Percentiles rank a stretch among this genome's conserved stretches.
Evolutionary conservation across 2,329 filamentous ascomycete species (phyloP).

Genomic region (Botryosphaeria dothidea): DNA sequence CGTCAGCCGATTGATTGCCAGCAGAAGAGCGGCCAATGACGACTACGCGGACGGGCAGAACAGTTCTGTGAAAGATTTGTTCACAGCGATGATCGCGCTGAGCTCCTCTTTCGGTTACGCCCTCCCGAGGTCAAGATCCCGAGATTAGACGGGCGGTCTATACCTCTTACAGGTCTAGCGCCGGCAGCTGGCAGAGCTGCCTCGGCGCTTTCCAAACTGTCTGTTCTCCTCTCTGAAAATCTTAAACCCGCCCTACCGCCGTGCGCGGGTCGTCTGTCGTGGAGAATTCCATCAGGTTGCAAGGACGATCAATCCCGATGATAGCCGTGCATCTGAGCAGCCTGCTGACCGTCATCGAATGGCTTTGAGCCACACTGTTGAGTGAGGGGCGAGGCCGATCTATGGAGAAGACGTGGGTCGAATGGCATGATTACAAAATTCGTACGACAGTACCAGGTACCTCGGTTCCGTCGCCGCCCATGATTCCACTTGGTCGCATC

Average conservation of each 20-base stretch:
- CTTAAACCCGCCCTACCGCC: not conserved
- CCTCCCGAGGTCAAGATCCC: not conserved
- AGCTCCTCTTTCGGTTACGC: slow-evolving; percentile 3
- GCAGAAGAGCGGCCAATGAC: not conserved
- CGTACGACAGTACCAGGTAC: not conserved
- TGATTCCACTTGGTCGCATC: not conserved
- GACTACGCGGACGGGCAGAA: not conserved
- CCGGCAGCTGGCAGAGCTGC: not conserved
- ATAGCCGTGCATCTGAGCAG: not conserved
- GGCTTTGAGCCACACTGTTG: not conserved
- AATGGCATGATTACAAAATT: not conserved
- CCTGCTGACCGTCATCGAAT: not conserved
- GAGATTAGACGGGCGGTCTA: not conserved
- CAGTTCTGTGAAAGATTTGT: not conserved
- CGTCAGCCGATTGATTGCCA: not conserved
- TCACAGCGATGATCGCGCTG: not conserved
- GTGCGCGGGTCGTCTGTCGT: not conserved
- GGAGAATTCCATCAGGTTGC: not conserved
- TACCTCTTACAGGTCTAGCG: not conserved
- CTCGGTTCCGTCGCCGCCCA: not conserved
- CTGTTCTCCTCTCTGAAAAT: not conserved
- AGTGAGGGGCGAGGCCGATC: not conserved
- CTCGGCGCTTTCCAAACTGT: not conserved
- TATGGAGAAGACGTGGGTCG: not conserved
- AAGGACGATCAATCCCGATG: not conserved